Evolutionary conservation across 2,329 filamentous ascomycete genomes (phyloP).

Genomic region (Epichloe gansuensis): DNA sequence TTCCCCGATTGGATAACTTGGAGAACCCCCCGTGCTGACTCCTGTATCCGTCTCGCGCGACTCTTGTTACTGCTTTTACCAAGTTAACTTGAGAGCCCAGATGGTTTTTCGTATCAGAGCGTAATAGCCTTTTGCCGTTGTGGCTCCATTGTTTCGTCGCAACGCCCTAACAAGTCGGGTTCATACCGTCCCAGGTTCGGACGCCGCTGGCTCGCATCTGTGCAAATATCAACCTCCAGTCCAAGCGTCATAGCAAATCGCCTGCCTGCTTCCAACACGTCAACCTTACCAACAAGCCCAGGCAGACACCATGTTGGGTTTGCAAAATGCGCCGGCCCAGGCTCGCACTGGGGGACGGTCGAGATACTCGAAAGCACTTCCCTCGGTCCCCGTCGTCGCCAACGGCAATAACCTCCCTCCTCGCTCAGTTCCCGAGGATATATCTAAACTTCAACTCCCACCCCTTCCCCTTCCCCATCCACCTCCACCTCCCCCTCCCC

Average conservation of each 20-base stretch:
- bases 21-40: too few relatives aligned
- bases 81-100: too few relatives aligned
- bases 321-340: not conserved
- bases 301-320: slow-evolving; percentile 2
- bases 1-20: too few relatives aligned
- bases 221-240: too few relatives aligned
- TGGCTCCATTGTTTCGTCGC: slow-evolving; percentile 2
- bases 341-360: slow-evolving; percentile 27
- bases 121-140: slow-evolving; percentile 23
- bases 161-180: not conserved
- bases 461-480: slow-evolving; percentile 15
- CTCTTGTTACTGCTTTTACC: too few relatives aligned
- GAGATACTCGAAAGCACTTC: slow-evolving; percentile 46
- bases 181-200: not conserved
- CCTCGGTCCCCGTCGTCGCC: slow-evolving; percentile 29
- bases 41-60: too few relatives aligned
- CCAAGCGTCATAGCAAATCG: too few relatives aligned
- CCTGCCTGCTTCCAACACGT: too few relatives aligned
- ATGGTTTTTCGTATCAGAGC: too few relatives aligned
- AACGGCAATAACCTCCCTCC: slow-evolving; percentile 10
- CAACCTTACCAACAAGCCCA: too few relatives aligned
- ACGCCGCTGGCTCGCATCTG: not conserved
- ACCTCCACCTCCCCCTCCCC: slow-evolving; percentile 9
- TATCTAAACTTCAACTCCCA: slow-evolving; percentile 11
- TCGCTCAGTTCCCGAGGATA: slow-evolving; percentile 12